A percentile compares a stretch with the other conserved stretches of the same genome.
phyloP scores from a whole-genome alignment of 768 basidiomycete genomes.

The Auricularia sp. region DNA sequence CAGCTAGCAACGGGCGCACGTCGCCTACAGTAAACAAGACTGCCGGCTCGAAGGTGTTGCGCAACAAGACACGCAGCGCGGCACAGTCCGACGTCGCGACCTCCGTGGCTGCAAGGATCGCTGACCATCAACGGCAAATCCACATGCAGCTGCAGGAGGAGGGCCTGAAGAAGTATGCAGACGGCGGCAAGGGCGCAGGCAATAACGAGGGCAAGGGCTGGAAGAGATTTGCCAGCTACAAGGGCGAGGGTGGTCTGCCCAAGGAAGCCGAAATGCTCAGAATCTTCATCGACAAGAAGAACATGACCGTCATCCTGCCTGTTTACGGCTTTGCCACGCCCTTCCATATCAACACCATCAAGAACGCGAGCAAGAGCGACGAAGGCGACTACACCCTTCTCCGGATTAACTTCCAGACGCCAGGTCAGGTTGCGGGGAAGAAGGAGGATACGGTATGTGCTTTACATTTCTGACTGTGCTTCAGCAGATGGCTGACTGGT shows the following conservation, averaged over 20 bases:
- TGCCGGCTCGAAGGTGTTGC: conserved; percentile 74
- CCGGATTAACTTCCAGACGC: conserved; percentile 96
- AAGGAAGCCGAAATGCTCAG: conserved; percentile 68
- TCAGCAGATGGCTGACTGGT: no score
- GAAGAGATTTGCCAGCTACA: conserved; percentile 95
- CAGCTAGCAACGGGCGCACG: conserved; percentile 45
- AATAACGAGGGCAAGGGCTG: conserved; percentile 87
- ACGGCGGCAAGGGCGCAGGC: conserved; percentile 60
- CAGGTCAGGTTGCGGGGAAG: conserved; percentile 93
- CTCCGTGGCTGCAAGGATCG: conserved; percentile 65
- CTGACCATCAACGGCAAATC: conserved; percentile 79
- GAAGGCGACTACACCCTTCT: conserved; percentile 92
- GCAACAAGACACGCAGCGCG: conserved; percentile 83
- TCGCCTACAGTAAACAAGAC: conserved; percentile 56
- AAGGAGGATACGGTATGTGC: conserved; percentile 84
- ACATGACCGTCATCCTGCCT: conserved; percentile 81
- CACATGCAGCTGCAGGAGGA: conserved; percentile 67
- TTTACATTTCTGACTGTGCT: no score
- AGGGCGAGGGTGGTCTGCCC: conserved; percentile 85
- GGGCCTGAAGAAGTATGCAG: conserved; percentile 75
- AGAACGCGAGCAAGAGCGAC: conserved; percentile 95
- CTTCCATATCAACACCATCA: conserved; percentile 97
- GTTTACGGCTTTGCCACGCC: conserved; percentile 93
- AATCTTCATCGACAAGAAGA: conserved; percentile 88
- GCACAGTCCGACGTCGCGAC: conserved; percentile 76